Percentiles rank a stretch among this genome's conserved stretches.
phyloP scores from a whole-genome alignment of 176 grass and related monocot species.

The Paspalum notatum region DNA sequence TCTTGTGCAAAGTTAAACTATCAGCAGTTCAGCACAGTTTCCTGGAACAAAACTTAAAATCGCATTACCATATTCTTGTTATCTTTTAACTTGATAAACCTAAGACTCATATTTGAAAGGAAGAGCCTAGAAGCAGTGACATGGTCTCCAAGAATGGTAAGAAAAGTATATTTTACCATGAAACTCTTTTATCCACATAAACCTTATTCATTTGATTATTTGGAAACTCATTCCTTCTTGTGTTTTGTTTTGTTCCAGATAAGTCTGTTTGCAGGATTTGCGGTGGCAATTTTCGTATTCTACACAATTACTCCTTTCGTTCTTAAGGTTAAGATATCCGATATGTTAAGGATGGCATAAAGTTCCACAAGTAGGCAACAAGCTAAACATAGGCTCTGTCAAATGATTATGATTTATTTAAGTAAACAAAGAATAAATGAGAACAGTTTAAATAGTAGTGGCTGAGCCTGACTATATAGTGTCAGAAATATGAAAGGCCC shows the following conservation, averaged over 20 bases:
- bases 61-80: conserved; percentile 17
- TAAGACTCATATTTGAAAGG: conserved; percentile 61
- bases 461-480: neutral
- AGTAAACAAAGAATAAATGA: conserved; percentile 19
- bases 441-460: neutral
- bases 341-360: conserved; percentile 3
- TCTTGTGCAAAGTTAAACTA: conserved; percentile 9
- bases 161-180: neutral
- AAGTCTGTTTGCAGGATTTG: conserved; percentile 51
- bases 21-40: neutral
- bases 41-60: neutral
- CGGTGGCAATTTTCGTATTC: conserved; percentile 55
- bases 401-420: conserved; percentile 7
- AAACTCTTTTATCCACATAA: conserved; percentile 20
- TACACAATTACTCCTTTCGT: conserved; percentile 55
- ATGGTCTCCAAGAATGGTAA: conserved; percentile 63
- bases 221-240: conserved; percentile 24
- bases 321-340: conserved; percentile 50
- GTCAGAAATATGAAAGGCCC: neutral
- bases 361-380: conserved; percentile 7
- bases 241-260: conserved; percentile 41
- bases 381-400: neutral
- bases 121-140: conserved; percentile 48
- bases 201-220: conserved; percentile 8
- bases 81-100: conserved; percentile 21